These are phyloP conservation scores for Podospora fimiseda DNA, from an alignment of 495 filamentous ascomycete genomes.

Conservation along the genomic window DNA sequence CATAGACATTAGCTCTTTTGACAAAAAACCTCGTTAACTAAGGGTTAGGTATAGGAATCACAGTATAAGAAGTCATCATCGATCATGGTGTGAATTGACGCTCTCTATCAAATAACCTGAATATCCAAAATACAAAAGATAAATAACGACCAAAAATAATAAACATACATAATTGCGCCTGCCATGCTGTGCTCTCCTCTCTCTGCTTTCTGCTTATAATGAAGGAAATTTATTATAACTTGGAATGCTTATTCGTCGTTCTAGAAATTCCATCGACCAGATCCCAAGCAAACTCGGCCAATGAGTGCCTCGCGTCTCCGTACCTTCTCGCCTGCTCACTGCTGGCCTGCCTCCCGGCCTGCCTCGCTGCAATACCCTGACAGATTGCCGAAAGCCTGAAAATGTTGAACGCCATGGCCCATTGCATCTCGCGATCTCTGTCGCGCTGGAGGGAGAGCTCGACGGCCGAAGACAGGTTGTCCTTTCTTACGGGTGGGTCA, in stretches of 20 bases:
- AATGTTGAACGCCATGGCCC: slow-evolving; percentile 56
- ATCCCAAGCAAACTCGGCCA: slow-evolving; percentile 72
- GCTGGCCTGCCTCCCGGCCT: slow-evolving; percentile 81
- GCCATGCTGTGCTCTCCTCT: background rate
- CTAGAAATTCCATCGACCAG: slow-evolving; percentile 31
- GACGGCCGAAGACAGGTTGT: slow-evolving; percentile 14
- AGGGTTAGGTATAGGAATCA: too few species aligned
- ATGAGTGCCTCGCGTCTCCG: slow-evolving; percentile 53
- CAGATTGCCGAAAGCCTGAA: slow-evolving; percentile 70
- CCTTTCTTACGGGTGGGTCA: slow-evolving; percentile 50
- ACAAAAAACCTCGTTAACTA: too few species aligned
- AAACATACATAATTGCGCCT: background rate
- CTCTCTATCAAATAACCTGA: too few species aligned
- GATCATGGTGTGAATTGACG: too few species aligned
- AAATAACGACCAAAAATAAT: too few species aligned
- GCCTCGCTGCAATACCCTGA: slow-evolving; percentile 88
- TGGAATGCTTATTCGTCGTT: slow-evolving; percentile 4
- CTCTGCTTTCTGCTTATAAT: background rate
- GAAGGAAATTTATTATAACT: slow-evolving; percentile 9
- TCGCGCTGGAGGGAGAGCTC: slow-evolving; percentile 17
- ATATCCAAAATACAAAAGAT: too few species aligned
- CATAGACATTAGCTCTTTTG: too few species aligned
- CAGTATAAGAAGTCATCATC: too few species aligned
- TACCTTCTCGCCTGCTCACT: slow-evolving; percentile 73
- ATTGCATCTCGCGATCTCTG: slow-evolving; percentile 52